A percentile compares a stretch with the other conserved stretches of the same genome.
These are phyloP conservation scores for Lachancea lanzarotensis DNA, from an alignment of 805 yeast species.

Conservation along the genomic window DNA sequence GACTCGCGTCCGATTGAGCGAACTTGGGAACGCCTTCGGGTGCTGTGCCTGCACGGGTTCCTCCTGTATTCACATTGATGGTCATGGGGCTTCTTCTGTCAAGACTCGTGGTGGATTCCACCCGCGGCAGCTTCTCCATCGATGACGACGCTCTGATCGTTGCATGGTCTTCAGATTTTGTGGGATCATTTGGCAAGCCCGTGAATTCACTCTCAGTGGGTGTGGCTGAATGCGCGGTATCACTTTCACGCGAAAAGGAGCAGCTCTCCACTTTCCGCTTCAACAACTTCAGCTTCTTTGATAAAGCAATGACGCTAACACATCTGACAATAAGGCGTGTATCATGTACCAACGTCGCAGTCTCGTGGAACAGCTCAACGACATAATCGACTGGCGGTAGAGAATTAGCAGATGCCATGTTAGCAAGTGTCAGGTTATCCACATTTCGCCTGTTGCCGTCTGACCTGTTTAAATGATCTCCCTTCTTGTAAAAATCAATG, in stretches of 20 bases:
- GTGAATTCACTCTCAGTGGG: neutral
- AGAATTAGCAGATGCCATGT: conserved; percentile 48
- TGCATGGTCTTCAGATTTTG: neutral
- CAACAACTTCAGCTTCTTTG: conserved; percentile 19
- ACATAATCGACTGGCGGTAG: conserved; percentile 50
- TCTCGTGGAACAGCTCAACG: conserved; percentile 55
- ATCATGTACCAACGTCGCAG: conserved; percentile 56
- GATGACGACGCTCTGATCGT: neutral
- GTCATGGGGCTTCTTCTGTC: conserved; percentile 2
- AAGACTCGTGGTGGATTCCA: neutral
- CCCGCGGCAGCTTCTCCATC: conserved; percentile 1
- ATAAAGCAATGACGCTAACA: conserved; percentile 29
- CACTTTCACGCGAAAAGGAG: conserved; percentile 11
- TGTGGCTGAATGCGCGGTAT: conserved; percentile 3
- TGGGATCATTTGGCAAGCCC: neutral
- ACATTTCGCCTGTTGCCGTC: conserved; percentile 9
- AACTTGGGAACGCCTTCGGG: neutral
- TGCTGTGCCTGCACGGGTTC: neutral
- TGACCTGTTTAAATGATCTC: conserved; percentile 10
- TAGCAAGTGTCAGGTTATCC: conserved; percentile 45
- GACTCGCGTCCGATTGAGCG: neutral
- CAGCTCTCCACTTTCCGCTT: conserved; percentile 17
- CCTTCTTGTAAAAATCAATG: conserved; percentile 2
- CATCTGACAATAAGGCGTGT: conserved; percentile 46
- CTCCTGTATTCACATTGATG: neutral